Evolutionary conservation across 331 rosid species (phyloP).

Genomic region (Arachis monticola): DNA sequence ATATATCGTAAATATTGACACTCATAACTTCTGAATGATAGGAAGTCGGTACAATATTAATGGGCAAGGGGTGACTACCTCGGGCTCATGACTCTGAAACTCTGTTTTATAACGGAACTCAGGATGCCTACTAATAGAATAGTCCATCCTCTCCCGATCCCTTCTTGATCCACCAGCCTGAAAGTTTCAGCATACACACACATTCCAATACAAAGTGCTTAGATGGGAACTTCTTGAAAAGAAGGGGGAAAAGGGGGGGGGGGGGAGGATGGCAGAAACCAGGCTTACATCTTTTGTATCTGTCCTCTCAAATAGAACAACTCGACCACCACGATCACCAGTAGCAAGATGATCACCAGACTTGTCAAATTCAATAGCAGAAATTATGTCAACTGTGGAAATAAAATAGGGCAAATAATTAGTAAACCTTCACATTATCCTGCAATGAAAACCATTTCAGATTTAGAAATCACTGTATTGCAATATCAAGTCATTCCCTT

Average conservation of each 20-base stretch:
- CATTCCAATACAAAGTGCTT: conserved; percentile 24
- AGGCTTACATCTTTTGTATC: conserved; percentile 84
- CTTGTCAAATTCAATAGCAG: conserved; percentile 96
- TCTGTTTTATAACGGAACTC: conserved; percentile 96
- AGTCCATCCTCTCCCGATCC: conserved; percentile 80
- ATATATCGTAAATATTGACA: conserved; percentile 21
- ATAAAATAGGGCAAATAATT: conserved; percentile 33
- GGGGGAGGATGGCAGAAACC: conserved; percentile 54
- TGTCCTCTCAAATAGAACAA: conserved; percentile 97
- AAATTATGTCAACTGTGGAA: conserved; percentile 93
- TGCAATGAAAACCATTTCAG: conserved; percentile 33
- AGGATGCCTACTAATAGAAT: conserved; percentile 75
- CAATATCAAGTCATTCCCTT: conserved; percentile 13
- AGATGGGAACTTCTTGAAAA: neutral
- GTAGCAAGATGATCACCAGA: conserved; percentile 98
- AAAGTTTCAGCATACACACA: conserved; percentile 49
- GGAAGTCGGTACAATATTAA: conserved; percentile 14
- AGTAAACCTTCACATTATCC: conserved; percentile 36
- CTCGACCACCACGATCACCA: conserved; percentile 99
- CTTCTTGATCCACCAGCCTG: conserved; percentile 80
- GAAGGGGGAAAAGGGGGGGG: conserved; percentile 21
- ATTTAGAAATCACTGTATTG: conserved; percentile 25
- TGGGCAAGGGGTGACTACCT: conserved; percentile 48
- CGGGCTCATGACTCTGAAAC: conserved; percentile 98
- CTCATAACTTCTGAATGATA: conserved; percentile 31